These are phyloP conservation scores for Rhazya stricta DNA, from an alignment of 257 asterid genomes.

Conservation along the genomic window DNA sequence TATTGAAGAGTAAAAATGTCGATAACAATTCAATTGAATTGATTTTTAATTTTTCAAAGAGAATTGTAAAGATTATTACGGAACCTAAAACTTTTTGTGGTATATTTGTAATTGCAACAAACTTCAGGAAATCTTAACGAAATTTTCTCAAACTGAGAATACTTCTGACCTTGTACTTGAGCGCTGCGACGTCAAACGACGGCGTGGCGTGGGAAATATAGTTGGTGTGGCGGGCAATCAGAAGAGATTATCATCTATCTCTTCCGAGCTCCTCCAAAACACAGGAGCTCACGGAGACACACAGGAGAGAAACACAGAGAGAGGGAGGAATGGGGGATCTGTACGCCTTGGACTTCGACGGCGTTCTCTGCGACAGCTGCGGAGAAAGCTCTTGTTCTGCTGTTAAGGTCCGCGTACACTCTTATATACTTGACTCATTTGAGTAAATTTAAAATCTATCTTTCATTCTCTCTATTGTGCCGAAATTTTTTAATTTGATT, in stretches of 20 bases:
- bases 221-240: slow-evolving; percentile 12
- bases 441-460: neutral
- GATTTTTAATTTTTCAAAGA: too few species aligned
- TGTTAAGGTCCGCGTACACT: slow-evolving; percentile 56
- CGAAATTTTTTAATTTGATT: neutral
- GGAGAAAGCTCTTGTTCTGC: slow-evolving; percentile 98
- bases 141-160: too few species aligned
- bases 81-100: too few species aligned
- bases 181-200: neutral
- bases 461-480: neutral
- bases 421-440: neutral
- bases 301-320: neutral
- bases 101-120: neutral
- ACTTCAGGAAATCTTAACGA: neutral
- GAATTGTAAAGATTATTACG: neutral
- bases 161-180: neutral
- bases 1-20: too few species aligned
- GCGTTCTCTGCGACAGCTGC: slow-evolving; percentile 95
- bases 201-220: neutral
- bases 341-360: slow-evolving; percentile 93
- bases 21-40: too few species aligned
- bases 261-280: neutral
- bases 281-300: neutral
- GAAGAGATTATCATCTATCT: slow-evolving; percentile 12
- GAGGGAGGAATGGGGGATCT: slow-evolving; percentile 62